Conservation (phyloP, 2,329 filamentous ascomycete species). For the Diaporthe nobilis region DNA sequence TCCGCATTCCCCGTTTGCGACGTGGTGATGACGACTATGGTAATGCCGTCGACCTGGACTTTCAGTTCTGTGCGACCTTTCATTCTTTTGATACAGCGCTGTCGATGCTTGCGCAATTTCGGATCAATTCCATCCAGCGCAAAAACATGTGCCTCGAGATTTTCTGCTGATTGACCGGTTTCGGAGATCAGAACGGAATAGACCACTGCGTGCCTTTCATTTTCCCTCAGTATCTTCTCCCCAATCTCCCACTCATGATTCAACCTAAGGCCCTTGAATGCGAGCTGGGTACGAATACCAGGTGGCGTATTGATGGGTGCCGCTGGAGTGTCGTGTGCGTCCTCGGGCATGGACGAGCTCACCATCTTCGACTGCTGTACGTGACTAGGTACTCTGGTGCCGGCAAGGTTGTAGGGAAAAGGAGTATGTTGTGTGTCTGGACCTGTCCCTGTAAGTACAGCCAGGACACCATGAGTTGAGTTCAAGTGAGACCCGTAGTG, state of each 20-base stretch:
- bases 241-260: neutral
- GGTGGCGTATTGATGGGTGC: neutral
- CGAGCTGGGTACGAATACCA: neutral
- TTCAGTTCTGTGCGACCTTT: neutral
- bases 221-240: neutral
- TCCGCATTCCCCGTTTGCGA: neutral
- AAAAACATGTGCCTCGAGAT: conserved; percentile 10
- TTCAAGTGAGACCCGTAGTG: neutral
- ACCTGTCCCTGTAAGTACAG: too few relatives aligned
- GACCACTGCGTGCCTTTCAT: conserved; percentile 1
- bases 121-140: neutral
- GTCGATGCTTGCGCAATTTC: conserved; percentile 1
- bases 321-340: too few relatives aligned
- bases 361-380: neutral
- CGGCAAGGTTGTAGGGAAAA: too few relatives aligned
- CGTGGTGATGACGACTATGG: neutral
- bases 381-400: neutral
- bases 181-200: neutral
- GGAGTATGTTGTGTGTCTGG: too few relatives aligned
- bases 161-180: neutral
- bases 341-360: neutral
- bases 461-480: neutral
- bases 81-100: conserved; percentile 7
- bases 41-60: neutral
- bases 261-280: neutral